A percentile compares a stretch with the other conserved stretches of the same genome.
phyloP scores from a whole-genome alignment of 2,329 filamentous ascomycete species.

The Geosmithia putterillii region DNA sequence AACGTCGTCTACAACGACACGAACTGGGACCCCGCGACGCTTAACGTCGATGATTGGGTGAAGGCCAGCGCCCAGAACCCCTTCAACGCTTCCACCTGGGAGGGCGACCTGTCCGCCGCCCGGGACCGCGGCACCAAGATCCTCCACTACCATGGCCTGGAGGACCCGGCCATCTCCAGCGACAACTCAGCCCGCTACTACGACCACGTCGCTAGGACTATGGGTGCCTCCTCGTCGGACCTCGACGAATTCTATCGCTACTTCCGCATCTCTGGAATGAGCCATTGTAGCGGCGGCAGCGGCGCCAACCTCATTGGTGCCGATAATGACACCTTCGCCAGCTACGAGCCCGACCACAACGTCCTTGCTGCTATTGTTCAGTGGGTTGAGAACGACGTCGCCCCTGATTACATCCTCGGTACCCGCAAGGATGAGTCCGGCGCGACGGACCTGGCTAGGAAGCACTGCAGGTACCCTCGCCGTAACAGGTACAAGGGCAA shows the following conservation, averaged over 20 bases:
- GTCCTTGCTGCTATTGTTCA: slow-evolving; percentile 31
- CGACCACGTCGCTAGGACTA: slow-evolving; percentile 9
- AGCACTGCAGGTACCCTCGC: slow-evolving; percentile 1
- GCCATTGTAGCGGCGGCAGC: slow-evolving; percentile 33
- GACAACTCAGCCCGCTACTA: slow-evolving; percentile 7
- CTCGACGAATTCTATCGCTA: slow-evolving; percentile 33
- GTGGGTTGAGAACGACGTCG: slow-evolving; percentile 30
- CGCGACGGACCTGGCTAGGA: neutral
- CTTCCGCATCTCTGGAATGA: slow-evolving; percentile 39
- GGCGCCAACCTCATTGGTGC: slow-evolving; percentile 29
- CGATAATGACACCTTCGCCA: slow-evolving; percentile 19
- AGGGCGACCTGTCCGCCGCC: slow-evolving; percentile 21
- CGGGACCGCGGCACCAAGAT: slow-evolving; percentile 26
- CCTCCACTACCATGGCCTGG: slow-evolving; percentile 28
- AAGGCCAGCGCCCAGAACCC: slow-evolving; percentile 20
- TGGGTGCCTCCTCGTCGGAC: slow-evolving; percentile 5
- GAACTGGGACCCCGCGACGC: slow-evolving; percentile 18
- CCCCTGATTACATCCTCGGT: slow-evolving; percentile 18
- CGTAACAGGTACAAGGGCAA: neutral
- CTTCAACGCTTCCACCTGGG: slow-evolving; percentile 20
- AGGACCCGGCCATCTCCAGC: slow-evolving; percentile 24
- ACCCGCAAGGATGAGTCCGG: neutral
- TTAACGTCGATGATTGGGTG: slow-evolving; percentile 32
- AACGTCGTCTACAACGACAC: slow-evolving; percentile 27
- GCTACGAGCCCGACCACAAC: slow-evolving; percentile 24